Base-by-base conservation (phyloP, 164 flowering plant genomes). In the Dillenia turbinata region DNA sequence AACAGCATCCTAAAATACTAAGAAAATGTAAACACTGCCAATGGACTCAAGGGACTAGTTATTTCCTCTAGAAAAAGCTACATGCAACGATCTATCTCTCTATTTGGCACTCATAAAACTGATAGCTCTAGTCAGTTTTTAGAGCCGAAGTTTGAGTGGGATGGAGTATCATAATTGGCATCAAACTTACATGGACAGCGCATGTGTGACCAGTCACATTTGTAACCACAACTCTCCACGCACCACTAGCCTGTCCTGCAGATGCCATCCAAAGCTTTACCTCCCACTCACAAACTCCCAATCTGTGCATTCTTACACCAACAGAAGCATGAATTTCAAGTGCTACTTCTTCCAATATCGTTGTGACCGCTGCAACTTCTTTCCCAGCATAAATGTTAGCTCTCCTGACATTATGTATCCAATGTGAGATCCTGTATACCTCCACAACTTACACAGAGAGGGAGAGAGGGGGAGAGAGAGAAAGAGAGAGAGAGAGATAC, bases 121-220 rank as follows among this genome's bases (percentile, higher is more conserved):
- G 40, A 33, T 33, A 33, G 40, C 40, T 33, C 40, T 33, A 33
- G 40, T 6, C 40, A 33, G 40, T 33, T 33, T 33, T 33, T 33
- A 33, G 40, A 33, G 40, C 40, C 40, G 0, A 33, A 33, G 40
- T 33, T 33, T 33, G 40, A 33, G 40, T 33, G 40, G 40, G 40
- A 5, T 52, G 17, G 59, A 59, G 19, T 16, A 58, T 52, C 13
- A 44, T 10, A 12, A 66, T 50, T 12, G 47, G 12, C 10, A 8
- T 44, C 22, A 56, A 13, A 78, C 97, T 85, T 81, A 95, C 99
- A 85, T 95, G 87, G 51, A 87, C 87, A 49, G 87, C 74, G 75
- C 96, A 90, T 66, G 99, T 95, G 57, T 90, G 98, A 63, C 99
- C 99, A 33, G 98, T 92, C 71, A 90, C 97, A 73, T 90, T 92